Base-by-base conservation (phyloP, 768 basidiomycete species). In the Kwoniella pini region DNA sequence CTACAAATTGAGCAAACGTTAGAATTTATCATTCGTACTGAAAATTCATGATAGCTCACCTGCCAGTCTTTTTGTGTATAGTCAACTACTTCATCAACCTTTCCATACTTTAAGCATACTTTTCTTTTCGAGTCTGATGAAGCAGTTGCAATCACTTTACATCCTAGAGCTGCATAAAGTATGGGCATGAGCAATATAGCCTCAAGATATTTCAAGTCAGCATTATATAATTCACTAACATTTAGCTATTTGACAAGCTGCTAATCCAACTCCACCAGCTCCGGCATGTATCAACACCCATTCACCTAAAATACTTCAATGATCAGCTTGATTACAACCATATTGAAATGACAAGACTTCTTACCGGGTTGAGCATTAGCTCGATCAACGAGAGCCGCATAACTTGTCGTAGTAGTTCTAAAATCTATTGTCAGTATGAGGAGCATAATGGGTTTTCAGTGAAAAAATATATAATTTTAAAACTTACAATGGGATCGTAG, bases 191-290 rank as follows among this genome's bases (percentile, higher is more conserved):
- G 7, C 46, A 49, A 49, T 9, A 10, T 49, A 7, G 24, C 13
- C 26, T 12, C 26, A 4, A 31, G 21, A 4, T 9, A 51, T 10
- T 11, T 26, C 26, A 27, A 19, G 12, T 12, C 30, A 33, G 5
- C 6, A 5, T 5, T 22, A 39, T 31, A 17, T 9, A 4, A 17
- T 40, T 5, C 4, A 64, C 74, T 36, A 31, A 90, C 91, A 87
- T 84, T 96, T 96, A 21, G 91, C 94, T 54, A 97, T 83, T 74
- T 97, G 95, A 17, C 93, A 86, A 6, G 95, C 94, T 5, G 87
- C 86, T 51, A 95, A 86, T 0, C 94, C 94, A 4, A 98, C 93
- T 12, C 93, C 95, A 2, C 95, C 95, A 1, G 94, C 95, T n/a
- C 90, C 90, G 6, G 93, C 95, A 50, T 91, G 91, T 3, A 98